Base-by-base conservation (phyloP, 257 asterid species). In the Schizonepeta tenuifolia region DNA sequence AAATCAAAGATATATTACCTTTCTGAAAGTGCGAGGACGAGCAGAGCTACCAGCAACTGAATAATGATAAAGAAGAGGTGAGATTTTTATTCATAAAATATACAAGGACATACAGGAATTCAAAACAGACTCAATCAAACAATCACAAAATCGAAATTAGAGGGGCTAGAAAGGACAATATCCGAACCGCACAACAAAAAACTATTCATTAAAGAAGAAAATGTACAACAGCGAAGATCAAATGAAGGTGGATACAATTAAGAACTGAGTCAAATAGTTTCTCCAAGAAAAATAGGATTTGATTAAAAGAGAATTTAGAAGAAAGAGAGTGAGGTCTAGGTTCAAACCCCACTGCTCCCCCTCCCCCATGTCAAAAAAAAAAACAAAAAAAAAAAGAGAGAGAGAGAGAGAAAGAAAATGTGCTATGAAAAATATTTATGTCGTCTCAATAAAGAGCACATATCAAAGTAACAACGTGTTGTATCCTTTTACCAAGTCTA, bases 41-140 rank as follows among this genome's bases (percentile, higher is more conserved):
- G 93, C 75, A 72, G 98, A 93, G 71, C 93, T 79, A 65, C 97
- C 97, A 79, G 97, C 92, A 76, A 80, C 98, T 93, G 95, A 63
- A 76, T 67, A 26, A 26, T 47, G 33, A 14, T 43, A 21, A 43
- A 11, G 21, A 58, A 28, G 31, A 28, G 67, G 43, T 65, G 59
- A 69, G 74, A 59, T 46, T 15, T 9, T 53, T n/a, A 67, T 63
- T 24, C 22, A 63, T 49, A 21, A 24, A 44, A 44, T 11, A 62
- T 64, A 35, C 5, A 75, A 51, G 38, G 61, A 24, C 22, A 63
- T 35, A 61, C 38, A 61, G 50, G 15, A 43, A 50, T 43, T 68
- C 38, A 31, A 17, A 40, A 44, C 18, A 53, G 47, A 53, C 38
- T 31, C 49, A 50, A 55, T 11, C 31, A 75, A 44, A 24, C 22